phyloP scores from a whole-genome alignment of 1,284 basidiomycete species.

The Trichosporon sp. region DNA sequence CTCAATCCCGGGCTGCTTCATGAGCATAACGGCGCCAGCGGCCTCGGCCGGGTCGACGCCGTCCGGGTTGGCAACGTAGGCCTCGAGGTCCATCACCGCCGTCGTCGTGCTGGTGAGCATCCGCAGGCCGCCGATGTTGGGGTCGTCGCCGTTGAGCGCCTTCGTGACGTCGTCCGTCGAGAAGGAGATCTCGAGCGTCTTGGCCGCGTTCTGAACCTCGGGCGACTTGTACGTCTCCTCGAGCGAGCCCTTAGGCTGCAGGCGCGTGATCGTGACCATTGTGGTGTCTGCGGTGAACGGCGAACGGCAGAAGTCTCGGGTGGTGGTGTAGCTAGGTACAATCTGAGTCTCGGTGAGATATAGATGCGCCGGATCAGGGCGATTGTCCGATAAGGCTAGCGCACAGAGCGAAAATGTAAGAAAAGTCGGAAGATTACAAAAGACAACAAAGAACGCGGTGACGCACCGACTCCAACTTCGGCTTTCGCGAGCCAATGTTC shows the following conservation, averaged over 20 bases:
- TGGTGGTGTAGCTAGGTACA: background rate
- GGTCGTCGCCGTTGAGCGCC: slow-evolving; percentile 7
- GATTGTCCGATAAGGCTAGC: background rate
- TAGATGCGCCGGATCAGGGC: background rate
- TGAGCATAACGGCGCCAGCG: slow-evolving; percentile 12
- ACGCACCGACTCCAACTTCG: background rate
- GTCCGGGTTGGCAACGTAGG: slow-evolving; percentile 9
- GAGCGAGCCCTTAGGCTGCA: background rate
- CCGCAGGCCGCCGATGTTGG: background rate
- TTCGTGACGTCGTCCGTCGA: slow-evolving; percentile 1
- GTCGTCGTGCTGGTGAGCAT: slow-evolving; percentile 1
- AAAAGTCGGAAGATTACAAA: background rate
- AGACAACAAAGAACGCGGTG: background rate
- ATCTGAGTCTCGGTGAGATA: too few species aligned
- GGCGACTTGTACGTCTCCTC: background rate
- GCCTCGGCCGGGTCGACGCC: background rate
- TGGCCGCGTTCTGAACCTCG: slow-evolving; percentile 3
- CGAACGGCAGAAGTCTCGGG: too few species aligned
- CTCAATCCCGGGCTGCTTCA: slow-evolving; percentile 17
- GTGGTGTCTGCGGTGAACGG: background rate
- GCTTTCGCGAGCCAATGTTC: background rate
- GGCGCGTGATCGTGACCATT: background rate
- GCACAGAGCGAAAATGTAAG: too few species aligned
- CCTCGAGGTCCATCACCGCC: slow-evolving; percentile 11
- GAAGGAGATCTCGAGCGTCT: slow-evolving; percentile 3